Evolutionary conservation across 176 grass and related monocot species (phyloP).

Genomic region (Aegilops speltoides): DNA sequence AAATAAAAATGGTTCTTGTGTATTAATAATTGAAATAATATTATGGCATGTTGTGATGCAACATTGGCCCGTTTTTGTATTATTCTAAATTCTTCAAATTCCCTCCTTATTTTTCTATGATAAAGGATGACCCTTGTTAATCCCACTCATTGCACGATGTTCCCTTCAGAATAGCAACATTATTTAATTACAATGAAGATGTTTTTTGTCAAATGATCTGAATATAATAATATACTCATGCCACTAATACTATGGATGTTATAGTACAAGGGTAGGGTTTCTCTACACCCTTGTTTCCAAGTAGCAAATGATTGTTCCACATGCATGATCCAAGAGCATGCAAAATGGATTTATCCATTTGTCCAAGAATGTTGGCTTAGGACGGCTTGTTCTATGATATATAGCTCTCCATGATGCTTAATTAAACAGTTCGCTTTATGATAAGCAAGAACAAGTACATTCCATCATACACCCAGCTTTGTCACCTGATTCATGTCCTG

Average conservation of each 20-base stretch:
- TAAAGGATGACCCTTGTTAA: background rate
- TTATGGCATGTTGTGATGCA: background rate
- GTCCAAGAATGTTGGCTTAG: slow-evolving; percentile 32
- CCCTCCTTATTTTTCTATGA: background rate
- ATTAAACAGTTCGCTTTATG: background rate
- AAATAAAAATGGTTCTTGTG: background rate
- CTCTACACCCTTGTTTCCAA: background rate
- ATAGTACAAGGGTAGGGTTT: background rate
- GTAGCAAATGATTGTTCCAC: background rate
- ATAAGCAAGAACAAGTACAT: slow-evolving; percentile 22
- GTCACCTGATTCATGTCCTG: slow-evolving; percentile 38
- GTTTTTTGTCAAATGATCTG: background rate
- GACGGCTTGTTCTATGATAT: background rate
- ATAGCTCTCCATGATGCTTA: background rate
- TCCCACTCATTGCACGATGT: background rate
- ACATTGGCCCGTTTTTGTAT: background rate
- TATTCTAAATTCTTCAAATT: background rate
- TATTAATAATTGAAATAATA: background rate
- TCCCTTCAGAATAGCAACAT: background rate
- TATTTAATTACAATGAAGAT: background rate
- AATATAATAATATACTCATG: background rate
- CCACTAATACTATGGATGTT: background rate
- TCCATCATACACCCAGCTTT: slow-evolving; percentile 20
- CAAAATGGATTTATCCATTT: slow-evolving; percentile 24
- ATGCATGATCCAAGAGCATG: background rate